Evolutionary conservation across 2,329 filamentous ascomycete genomes (phyloP).

Genomic region (Periconia sp.): DNA sequence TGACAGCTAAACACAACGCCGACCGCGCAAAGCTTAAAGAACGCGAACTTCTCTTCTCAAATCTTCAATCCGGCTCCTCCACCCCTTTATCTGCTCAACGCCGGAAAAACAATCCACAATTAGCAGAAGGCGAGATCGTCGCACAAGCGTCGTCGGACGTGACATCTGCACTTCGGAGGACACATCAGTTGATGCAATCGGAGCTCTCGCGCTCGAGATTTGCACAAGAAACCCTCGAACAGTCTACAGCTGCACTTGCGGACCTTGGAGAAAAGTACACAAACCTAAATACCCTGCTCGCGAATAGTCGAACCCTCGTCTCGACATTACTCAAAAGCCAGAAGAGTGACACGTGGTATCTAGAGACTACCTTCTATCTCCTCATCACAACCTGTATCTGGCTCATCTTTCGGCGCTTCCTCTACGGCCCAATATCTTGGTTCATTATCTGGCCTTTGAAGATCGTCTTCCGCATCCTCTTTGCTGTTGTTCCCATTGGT

Average conservation of each 20-base stretch:
- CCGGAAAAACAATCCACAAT: conserved; percentile 48
- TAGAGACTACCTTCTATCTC: conserved; percentile 87
- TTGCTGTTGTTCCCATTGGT: conserved; percentile 63
- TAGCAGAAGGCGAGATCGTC: conserved; percentile 74
- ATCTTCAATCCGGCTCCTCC: conserved; percentile 57
- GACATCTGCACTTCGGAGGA: conserved; percentile 80
- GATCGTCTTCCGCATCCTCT: conserved; percentile 64
- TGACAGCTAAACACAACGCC: conserved; percentile 77
- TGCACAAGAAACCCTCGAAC: conserved; percentile 84
- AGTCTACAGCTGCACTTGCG: conserved; percentile 82
- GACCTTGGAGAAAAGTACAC: conserved; percentile 82
- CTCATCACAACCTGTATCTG: conserved; percentile 78
- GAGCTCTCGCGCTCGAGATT: conserved; percentile 89
- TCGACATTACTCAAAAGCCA: conserved; percentile 81
- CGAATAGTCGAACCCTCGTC: conserved; percentile 75
- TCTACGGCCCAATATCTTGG: conserved; percentile 93
- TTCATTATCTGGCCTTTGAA: conserved; percentile 83
- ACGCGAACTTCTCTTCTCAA: conserved; percentile 75
- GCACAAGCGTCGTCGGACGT: conserved; percentile 81
- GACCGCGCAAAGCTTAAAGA: conserved; percentile 77
- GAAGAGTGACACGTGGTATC: conserved; percentile 98
- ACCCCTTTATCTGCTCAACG: conserved; percentile 44
- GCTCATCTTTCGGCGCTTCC: conserved; percentile 81
- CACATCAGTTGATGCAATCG: conserved; percentile 83
- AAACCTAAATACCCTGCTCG: conserved; percentile 77